Evolutionary conservation across 371 early-diverging fungal genomes (phyloP).

Genomic region (Rhizopus delemar): DNA sequence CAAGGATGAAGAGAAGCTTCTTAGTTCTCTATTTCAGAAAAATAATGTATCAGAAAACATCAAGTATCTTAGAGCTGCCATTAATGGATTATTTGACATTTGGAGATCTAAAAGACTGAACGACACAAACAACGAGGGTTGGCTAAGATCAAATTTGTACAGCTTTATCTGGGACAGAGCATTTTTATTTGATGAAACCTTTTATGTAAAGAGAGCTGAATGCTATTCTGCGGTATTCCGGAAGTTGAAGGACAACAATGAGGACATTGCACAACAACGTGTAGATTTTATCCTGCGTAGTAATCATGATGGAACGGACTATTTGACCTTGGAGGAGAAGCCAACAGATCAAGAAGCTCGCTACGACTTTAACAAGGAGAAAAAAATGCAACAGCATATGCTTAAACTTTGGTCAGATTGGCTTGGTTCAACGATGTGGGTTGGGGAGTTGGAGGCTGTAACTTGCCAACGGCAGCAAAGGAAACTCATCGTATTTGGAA

Average conservation of each 20-base stretch:
- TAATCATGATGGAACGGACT: background rate
- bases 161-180: background rate
- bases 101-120: too few species aligned
- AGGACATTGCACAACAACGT: conserved; percentile 7
- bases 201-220: conserved; percentile 6
- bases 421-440: background rate
- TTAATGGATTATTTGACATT: too few species aligned
- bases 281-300: conserved; percentile 5
- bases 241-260: background rate
- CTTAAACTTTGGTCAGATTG: conserved; percentile 5
- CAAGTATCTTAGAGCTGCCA: too few species aligned
- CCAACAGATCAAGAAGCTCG: background rate
- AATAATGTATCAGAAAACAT: too few species aligned
- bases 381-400: conserved; percentile 7
- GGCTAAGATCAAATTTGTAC: too few species aligned
- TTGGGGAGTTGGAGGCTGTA: conserved; percentile 3
- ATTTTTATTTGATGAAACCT: background rate
- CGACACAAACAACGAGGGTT: too few species aligned
- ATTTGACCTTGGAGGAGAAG: conserved; percentile 1
- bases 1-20: too few species aligned
- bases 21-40: too few species aligned
- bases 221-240: background rate
- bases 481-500: conserved; percentile 1
- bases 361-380: background rate
- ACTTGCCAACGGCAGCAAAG: conserved; percentile 7